A percentile compares a stretch with the other conserved stretches of the same genome.
These are phyloP conservation scores for Gloeophyllum trabeum DNA, from an alignment of 768 basidiomycete species.

Conservation along the genomic window DNA sequence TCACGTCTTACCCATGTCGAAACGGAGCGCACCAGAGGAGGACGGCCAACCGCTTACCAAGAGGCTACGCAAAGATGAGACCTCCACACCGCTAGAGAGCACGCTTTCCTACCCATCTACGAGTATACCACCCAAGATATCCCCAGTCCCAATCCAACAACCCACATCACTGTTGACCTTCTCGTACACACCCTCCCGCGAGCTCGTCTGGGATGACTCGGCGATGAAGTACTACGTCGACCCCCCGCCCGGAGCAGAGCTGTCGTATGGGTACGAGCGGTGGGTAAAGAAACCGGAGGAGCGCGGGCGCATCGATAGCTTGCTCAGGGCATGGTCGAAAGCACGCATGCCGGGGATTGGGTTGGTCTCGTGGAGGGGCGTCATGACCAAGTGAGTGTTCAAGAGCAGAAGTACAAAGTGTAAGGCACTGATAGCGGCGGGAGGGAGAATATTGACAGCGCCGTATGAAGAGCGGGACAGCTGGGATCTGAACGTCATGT, in stretches of 20 bases:
- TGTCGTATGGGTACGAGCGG: slow-evolving; percentile 60
- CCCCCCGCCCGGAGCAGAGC: slow-evolving; percentile 55
- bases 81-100: too few relatives aligned
- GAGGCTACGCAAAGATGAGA: too few relatives aligned
- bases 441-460: slow-evolving; percentile 65
- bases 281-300: slow-evolving; percentile 63
- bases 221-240: slow-evolving; percentile 62
- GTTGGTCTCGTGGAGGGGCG: slow-evolving; percentile 68
- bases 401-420: too few relatives aligned
- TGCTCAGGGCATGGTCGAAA: slow-evolving; percentile 47
- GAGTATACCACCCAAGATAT: background rate
- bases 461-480: slow-evolving; percentile 75
- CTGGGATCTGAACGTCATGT: slow-evolving; percentile 82
- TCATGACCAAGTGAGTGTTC: slow-evolving; percentile 66
- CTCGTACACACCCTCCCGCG: slow-evolving; percentile 49
- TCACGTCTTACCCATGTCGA: too few relatives aligned
- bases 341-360: slow-evolving; percentile 33
- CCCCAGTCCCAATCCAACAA: slow-evolving; percentile 45
- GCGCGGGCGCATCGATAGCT: slow-evolving; percentile 52
- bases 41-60: too few relatives aligned
- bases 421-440: slow-evolving; percentile 11
- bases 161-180: slow-evolving; percentile 61
- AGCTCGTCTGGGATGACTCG: slow-evolving; percentile 53
- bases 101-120: background rate
- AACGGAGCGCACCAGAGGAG: too few relatives aligned